A percentile compares a stretch with the other conserved stretches of the same genome.
Evolutionary conservation across 2,329 filamentous ascomycete species (phyloP).

Genomic region (Botrytis paeoniae): DNA sequence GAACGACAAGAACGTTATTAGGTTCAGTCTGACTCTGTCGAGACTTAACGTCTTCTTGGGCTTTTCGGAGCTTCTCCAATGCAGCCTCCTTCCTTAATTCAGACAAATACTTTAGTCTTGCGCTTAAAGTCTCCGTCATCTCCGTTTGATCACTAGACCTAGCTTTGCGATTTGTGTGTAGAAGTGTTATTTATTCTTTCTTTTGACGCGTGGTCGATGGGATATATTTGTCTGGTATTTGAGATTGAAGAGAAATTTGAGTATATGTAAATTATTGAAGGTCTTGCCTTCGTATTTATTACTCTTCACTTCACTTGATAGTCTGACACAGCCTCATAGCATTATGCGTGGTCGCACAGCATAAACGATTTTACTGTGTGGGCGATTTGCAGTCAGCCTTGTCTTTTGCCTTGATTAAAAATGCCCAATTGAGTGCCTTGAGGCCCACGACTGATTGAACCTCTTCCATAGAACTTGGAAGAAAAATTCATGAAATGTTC

Average conservation of each 20-base stretch:
- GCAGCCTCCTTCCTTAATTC: neutral
- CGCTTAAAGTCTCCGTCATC: fast-evolving
- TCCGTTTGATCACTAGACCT: neutral
- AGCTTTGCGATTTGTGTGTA: neutral
- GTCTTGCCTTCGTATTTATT: neutral
- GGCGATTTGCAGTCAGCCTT: neutral
- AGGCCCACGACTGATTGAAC: neutral
- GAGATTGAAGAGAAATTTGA: neutral
- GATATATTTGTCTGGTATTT: fast-evolving
- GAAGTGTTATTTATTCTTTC: neutral
- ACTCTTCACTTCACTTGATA: neutral
- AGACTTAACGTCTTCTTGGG: neutral
- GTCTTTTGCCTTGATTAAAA: neutral
- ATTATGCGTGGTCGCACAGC: neutral
- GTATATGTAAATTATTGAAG: neutral
- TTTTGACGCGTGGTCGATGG: neutral
- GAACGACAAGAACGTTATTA: neutral
- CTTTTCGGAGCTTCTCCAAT: neutral
- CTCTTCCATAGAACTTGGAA: neutral
- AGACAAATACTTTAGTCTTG: fast-evolving
- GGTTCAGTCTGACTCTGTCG: neutral
- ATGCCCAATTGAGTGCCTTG: neutral
- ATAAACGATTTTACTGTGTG: neutral
- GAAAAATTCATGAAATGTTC: neutral
- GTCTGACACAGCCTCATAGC: neutral